Conservation (phyloP, 805 yeast genomes). For the Millerozyma acaciae region DNA sequence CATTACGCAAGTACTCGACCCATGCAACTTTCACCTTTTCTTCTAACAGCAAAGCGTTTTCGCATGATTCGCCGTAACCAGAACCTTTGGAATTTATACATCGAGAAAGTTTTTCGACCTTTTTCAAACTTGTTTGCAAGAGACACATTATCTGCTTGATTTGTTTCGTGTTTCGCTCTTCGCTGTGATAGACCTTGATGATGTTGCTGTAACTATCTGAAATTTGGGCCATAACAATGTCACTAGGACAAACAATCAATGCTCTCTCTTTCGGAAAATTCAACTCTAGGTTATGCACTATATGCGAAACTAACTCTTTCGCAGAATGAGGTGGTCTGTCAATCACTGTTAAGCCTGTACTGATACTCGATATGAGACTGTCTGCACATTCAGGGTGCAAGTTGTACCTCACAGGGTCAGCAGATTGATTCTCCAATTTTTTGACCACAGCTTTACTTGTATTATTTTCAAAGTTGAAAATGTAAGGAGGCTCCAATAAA, state of each 20-base stretch:
- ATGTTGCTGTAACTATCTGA: background rate
- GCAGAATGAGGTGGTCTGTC: constrained; percentile 9
- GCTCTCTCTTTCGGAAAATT: constrained; percentile 12
- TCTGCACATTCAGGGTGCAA: constrained; percentile 2
- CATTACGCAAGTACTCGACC: constrained; percentile 7
- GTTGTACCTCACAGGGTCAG: background rate
- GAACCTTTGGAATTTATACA: constrained; percentile 11
- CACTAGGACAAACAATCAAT: constrained; percentile 13
- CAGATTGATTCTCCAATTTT: background rate
- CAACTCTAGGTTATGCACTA: constrained; percentile 3
- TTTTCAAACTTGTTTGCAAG: constrained; percentile 1
- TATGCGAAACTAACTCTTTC: constrained; percentile 4
- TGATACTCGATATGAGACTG: constrained; percentile 5
- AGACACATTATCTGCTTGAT: background rate
- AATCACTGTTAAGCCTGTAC: constrained; percentile 8
- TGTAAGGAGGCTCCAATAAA: background rate
- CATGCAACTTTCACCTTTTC: constrained; percentile 12
- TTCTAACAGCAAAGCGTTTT: constrained; percentile 17
- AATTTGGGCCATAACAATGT: constrained; percentile 2
- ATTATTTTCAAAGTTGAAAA: constrained; percentile 1
- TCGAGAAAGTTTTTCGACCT: constrained; percentile 6
- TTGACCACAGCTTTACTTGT: background rate
- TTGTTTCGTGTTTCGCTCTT: background rate
- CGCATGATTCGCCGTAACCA: constrained; percentile 12
- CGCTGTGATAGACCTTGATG: background rate